Base-by-base conservation (phyloP, 1,284 basidiomycete genomes). In the Ganoderma meredithae region DNA sequence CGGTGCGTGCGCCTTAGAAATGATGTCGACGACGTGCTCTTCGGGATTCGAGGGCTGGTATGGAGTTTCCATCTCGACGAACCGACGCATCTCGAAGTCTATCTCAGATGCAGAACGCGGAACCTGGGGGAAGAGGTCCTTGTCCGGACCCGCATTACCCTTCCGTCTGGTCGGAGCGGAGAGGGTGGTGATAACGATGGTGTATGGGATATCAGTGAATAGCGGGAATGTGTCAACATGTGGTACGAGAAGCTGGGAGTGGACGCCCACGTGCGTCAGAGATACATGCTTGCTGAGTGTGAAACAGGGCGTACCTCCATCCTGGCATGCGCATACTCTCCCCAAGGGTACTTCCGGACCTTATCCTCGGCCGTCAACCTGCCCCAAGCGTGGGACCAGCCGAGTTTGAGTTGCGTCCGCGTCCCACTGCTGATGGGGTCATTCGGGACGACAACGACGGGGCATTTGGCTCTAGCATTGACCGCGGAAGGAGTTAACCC, bases 181-280 rank as follows among this genome's bases (percentile, higher is more conserved):
- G 52, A 56, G 47, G 39, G 68, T 68, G 15, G 68, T 69, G 53
- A 71, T 17, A 27, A 69, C 55, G 62, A 71, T 69, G 40, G 66
- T 67, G 62, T 69, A 71, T 13, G 70, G 70, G 22, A 71, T 53
- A 25, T 63, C 49, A 12, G 68, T 66, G 62, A 71, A 71, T 27
- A 71, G 70, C 33, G 70, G 70, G 31, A 71, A 66, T 10, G 62
- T 62, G 62, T 71, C 70, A 3, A 71, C 52, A 27, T 71, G 68
- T 22, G 70, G 70, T 7, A 71, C 59, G 43, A 67, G 53, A 17
- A 71, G 59, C 70, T 71, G 64, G 8, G 31, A 33, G 13, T n/a
- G 41, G 33, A 7, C 9, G 4, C 22, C 15, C 25, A 49, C 52
- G 55, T 13, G 22, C 5, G 36, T 25, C 36, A 25, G 19, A 55